phyloP scores from a whole-genome alignment of 2,329 filamentous ascomycete species.

The Metarhizium brunneum region DNA sequence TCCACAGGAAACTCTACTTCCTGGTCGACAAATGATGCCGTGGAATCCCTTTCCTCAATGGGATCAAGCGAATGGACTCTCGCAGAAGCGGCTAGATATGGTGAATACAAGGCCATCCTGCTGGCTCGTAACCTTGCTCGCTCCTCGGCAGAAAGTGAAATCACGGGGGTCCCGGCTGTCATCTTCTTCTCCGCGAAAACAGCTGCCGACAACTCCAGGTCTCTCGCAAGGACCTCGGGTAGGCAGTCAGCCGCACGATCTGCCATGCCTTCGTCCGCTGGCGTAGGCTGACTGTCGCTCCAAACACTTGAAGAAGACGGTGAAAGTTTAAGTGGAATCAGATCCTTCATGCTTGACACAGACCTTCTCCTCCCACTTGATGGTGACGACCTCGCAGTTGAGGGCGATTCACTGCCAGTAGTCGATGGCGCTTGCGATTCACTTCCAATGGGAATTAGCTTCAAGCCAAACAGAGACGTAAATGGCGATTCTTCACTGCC shows the following conservation, averaged over 20 bases:
- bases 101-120: slow-evolving; percentile 11
- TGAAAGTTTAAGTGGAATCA: slow-evolving; percentile 28
- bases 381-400: slow-evolving; percentile 10
- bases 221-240: slow-evolving; percentile 45
- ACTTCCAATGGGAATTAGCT: neutral
- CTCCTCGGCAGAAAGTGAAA: slow-evolving; percentile 23
- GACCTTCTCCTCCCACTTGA: slow-evolving; percentile 20
- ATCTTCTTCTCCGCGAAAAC: slow-evolving; percentile 42
- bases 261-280: slow-evolving; percentile 19
- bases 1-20: slow-evolving; percentile 10
- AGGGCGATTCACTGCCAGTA: slow-evolving; percentile 3
- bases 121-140: slow-evolving; percentile 8
- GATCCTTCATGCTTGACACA: slow-evolving; percentile 29
- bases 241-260: slow-evolving; percentile 33
- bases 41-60: slow-evolving; percentile 27
- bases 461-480: slow-evolving; percentile 2
- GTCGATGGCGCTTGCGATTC: neutral
- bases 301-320: slow-evolving; percentile 15
- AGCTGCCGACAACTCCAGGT: slow-evolving; percentile 39
- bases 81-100: slow-evolving; percentile 20
- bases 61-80: slow-evolving; percentile 22
- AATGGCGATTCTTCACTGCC: slow-evolving; percentile 1
- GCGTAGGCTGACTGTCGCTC: slow-evolving; percentile 8
- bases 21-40: slow-evolving; percentile 24
- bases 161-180: slow-evolving; percentile 39